These are phyloP conservation scores for Yamadazyma friedrichii DNA, from an alignment of 1,139 yeast genomes.

Conservation along the genomic window DNA sequence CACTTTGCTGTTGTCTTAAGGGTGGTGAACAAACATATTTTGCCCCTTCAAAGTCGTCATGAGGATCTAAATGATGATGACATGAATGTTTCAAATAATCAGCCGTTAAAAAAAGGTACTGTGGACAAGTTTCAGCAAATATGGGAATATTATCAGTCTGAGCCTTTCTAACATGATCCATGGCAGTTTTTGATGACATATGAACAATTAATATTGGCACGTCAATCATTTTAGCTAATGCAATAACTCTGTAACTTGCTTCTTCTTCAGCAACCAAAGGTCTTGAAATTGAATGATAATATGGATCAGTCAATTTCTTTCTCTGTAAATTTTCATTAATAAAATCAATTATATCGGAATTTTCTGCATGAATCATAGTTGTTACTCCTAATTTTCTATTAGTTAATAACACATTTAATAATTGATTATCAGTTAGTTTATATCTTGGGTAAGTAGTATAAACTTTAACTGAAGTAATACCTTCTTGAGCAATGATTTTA, in stretches of 20 bases:
- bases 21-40: constrained; percentile 52
- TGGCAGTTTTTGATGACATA: constrained; percentile 44
- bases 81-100: constrained; percentile 28
- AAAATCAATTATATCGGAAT: constrained; percentile 43
- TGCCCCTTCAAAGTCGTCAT: constrained; percentile 40
- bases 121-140: constrained; percentile 51
- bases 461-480: constrained; percentile 45
- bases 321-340: constrained; percentile 36
- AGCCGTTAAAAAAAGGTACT: constrained; percentile 40
- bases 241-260: constrained; percentile 47
- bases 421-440: constrained; percentile 36
- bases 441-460: constrained; percentile 47
- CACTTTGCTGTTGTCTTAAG: constrained; percentile 32
- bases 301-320: constrained; percentile 36
- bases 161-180: constrained; percentile 38
- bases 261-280: constrained; percentile 48
- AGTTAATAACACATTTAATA: constrained; percentile 36
- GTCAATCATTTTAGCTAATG: constrained; percentile 38
- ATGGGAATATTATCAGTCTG: constrained; percentile 39
- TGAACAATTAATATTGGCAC: constrained; percentile 47
- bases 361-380: constrained; percentile 51
- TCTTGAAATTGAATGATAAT: constrained; percentile 43
- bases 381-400: constrained; percentile 40
- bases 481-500: constrained; percentile 15
- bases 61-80: constrained; percentile 22